Conservation (phyloP, 495 filamentous ascomycete genomes). For the Aspergillus heteromorphus region DNA sequence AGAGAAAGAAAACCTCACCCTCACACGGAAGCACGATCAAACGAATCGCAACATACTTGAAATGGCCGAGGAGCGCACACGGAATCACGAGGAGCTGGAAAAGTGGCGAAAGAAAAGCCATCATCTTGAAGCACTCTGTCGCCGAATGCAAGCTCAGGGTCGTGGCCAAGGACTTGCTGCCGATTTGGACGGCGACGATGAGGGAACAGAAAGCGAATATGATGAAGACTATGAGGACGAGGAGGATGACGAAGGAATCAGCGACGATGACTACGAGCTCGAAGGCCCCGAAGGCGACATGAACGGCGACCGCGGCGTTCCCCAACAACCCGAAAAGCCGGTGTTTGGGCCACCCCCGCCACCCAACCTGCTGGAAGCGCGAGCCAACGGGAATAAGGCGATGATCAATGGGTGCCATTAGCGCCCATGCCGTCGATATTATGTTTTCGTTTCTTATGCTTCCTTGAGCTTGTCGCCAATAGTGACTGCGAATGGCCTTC, state of each 20-base stretch:
- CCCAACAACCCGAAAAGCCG: conserved; percentile 42
- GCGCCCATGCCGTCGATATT: conserved; percentile 1
- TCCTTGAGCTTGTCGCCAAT: neutral
- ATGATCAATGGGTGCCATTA: conserved; percentile 46
- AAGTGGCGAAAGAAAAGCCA: conserved; percentile 81
- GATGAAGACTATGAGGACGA: conserved; percentile 70
- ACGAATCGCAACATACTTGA: conserved; percentile 93
- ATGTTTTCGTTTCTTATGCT: neutral
- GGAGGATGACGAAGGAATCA: conserved; percentile 65
- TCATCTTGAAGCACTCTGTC: conserved; percentile 87
- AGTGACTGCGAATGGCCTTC: neutral
- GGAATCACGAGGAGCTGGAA: conserved; percentile 73
- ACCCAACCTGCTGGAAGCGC: conserved; percentile 42
- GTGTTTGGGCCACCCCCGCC: conserved; percentile 53
- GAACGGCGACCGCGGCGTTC: conserved; percentile 25
- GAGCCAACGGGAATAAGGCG: conserved; percentile 39
- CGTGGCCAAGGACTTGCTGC: conserved; percentile 58
- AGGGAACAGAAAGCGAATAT: conserved; percentile 65
- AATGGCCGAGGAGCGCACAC: conserved; percentile 94
- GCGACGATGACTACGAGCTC: conserved; percentile 62
- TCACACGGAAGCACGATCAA: conserved; percentile 87
- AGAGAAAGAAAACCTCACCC: conserved; percentile 89
- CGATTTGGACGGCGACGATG: conserved; percentile 63
- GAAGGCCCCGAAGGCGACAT: conserved; percentile 44
- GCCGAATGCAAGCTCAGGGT: conserved; percentile 90